These are phyloP conservation scores for Halophytophthora batemanensis DNA, from an alignment of 352 stramenopile species.

Conservation along the genomic window DNA sequence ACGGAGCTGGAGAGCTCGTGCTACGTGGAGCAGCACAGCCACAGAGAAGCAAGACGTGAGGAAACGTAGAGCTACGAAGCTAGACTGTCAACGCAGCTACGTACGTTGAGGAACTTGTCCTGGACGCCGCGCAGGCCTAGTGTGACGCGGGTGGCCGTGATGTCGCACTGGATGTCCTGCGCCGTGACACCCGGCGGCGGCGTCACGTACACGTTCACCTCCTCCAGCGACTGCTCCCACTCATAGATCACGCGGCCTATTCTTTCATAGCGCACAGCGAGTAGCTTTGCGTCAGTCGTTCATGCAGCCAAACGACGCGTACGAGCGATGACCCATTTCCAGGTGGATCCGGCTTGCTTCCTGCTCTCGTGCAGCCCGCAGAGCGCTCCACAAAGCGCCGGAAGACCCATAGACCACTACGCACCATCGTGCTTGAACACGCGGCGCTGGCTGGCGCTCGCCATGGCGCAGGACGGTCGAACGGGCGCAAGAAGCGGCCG, in stretches of 20 bases:
- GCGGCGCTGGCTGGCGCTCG: constrained; percentile 41
- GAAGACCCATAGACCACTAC: too few relatives aligned
- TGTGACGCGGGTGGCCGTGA: constrained; percentile 85
- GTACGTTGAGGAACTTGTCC: constrained; percentile 92
- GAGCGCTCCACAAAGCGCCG: too few relatives aligned
- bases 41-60: not conserved
- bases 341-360: too few relatives aligned
- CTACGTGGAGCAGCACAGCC: too few relatives aligned
- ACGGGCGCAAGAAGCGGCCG: too few relatives aligned
- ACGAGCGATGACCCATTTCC: not conserved
- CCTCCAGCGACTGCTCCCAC: constrained; percentile 95
- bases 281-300: not conserved
- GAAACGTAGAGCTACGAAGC: not conserved
- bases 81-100: constrained; percentile 1
- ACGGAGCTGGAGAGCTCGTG: constrained; percentile 92
- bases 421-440: constrained; percentile 73
- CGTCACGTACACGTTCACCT: constrained; percentile 95
- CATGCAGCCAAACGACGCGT: not conserved
- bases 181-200: constrained; percentile 83
- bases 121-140: constrained; percentile 87
- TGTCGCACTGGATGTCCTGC: constrained; percentile 86
- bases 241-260: constrained; percentile 91
- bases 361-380: too few relatives aligned
- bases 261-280: not conserved
- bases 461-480: too few relatives aligned